Evolutionary conservation across 345 rosid species (phyloP).

Genomic region (Salix suchowensis): DNA sequence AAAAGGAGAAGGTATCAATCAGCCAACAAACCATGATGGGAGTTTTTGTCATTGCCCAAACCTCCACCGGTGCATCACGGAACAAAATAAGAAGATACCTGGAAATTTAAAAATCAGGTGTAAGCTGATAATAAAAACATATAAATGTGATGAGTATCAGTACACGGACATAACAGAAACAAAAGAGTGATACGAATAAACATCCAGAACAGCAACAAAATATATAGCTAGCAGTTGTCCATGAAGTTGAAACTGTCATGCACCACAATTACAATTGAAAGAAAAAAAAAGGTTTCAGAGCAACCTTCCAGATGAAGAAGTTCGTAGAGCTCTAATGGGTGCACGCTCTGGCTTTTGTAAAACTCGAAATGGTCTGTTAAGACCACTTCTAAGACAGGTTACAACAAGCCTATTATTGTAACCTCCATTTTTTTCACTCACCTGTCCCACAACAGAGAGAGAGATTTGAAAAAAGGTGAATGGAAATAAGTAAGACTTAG

Average conservation of each 20-base stretch:
- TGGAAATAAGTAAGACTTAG: neutral
- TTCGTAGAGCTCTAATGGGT: constrained; percentile 86
- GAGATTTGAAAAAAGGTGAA: neutral
- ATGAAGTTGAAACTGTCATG: neutral
- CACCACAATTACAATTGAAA: neutral
- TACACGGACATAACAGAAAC: neutral
- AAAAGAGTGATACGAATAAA: neutral
- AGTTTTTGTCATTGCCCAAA: constrained; percentile 96
- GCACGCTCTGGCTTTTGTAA: constrained; percentile 96
- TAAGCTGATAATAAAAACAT: neutral
- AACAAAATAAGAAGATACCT: constrained; percentile 96
- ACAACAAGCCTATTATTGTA: constrained; percentile 81
- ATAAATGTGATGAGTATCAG: neutral
- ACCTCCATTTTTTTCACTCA: constrained; percentile 86
- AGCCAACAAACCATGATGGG: constrained; percentile 78
- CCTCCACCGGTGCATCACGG: constrained; percentile 98
- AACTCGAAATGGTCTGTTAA: constrained; percentile 79
- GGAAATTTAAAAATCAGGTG: constrained; percentile 20
- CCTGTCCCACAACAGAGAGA: constrained; percentile 39
- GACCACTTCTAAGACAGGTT: constrained; percentile 94
- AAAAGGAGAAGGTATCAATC: constrained; percentile 9
- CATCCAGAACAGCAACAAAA: neutral
- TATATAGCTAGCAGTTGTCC: neutral
- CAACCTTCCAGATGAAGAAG: constrained; percentile 99
- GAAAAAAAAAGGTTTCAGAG: constrained; percentile 13